A percentile compares a stretch with the other conserved stretches of the same genome.
Evolutionary conservation across 305 asterid species (phyloP).

Genomic region (Fraxinus floribunda): DNA sequence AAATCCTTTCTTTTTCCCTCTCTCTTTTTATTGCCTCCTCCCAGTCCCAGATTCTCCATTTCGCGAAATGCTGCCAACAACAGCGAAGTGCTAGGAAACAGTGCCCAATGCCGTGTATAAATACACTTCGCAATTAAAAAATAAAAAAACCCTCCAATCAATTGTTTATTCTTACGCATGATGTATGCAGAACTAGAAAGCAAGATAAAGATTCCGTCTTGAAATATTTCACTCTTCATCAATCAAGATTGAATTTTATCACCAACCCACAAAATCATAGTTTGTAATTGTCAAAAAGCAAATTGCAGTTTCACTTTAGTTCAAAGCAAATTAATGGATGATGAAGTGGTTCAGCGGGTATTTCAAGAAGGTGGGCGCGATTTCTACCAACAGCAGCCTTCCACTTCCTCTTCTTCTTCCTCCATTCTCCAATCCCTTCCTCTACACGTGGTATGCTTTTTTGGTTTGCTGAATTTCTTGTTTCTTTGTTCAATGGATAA

Average conservation of each 20-base stretch:
- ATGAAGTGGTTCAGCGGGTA: slow-evolving; percentile 87
- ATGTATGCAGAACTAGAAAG: slow-evolving; percentile 16
- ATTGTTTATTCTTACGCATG: slow-evolving; percentile 12
- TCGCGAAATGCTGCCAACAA: not conserved
- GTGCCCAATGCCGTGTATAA: not conserved
- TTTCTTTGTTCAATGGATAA: slow-evolving; percentile 14
- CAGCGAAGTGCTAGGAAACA: not conserved
- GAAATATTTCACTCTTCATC: slow-evolving; percentile 17
- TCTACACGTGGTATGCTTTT: slow-evolving; percentile 70
- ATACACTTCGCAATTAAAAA: slow-evolving; percentile 1
- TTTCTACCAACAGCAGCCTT: slow-evolving; percentile 75
- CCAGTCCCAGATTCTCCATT: not conserved
- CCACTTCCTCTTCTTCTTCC: slow-evolving; percentile 77
- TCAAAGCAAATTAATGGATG: slow-evolving; percentile 59
- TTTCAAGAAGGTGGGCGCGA: slow-evolving; percentile 96
- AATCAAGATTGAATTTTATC: slow-evolving; percentile 11
- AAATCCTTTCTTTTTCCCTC: not conserved
- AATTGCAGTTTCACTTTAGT: slow-evolving; percentile 9
- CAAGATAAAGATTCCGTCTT: slow-evolving; percentile 24
- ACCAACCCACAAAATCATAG: not conserved
- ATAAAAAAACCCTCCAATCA: not conserved
- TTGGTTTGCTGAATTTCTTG: not conserved
- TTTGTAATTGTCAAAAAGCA: not conserved
- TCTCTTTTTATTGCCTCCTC: not conserved
- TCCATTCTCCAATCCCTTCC: slow-evolving; percentile 96